Conservation (phyloP, 2,329 filamentous ascomycete species). For the Fusarium sp. region DNA sequence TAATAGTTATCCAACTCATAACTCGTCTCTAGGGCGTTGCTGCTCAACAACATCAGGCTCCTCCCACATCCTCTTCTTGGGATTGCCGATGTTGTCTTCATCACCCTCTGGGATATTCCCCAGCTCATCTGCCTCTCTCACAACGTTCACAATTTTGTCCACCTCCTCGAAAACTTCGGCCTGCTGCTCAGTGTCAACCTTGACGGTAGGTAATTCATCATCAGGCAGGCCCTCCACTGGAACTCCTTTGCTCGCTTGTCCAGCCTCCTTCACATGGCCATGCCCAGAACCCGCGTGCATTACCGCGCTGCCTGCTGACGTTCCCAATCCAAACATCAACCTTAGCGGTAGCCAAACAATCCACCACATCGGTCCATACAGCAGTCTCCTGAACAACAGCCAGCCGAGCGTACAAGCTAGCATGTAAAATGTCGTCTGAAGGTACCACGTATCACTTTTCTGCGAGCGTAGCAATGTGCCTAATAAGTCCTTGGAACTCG, state of each 20-base stretch:
- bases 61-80: constrained; percentile 46
- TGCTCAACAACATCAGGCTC: constrained; percentile 41
- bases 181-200: constrained; percentile 49
- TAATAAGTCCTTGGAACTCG: constrained; percentile 77
- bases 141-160: constrained; percentile 61
- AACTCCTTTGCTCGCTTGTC: constrained; percentile 43
- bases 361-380: constrained; percentile 94
- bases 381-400: constrained; percentile 83
- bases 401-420: constrained; percentile 80
- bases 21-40: constrained; percentile 51
- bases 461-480: constrained; percentile 83
- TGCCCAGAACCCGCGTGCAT: constrained; percentile 48
- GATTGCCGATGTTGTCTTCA: constrained; percentile 31
- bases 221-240: constrained; percentile 50
- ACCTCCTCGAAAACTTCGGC: constrained; percentile 62
- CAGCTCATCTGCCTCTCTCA: constrained; percentile 47
- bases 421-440: constrained; percentile 88
- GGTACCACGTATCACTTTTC: constrained; percentile 98
- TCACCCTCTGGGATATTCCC: constrained; percentile 33
- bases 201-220: constrained; percentile 60
- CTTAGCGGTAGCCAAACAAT: constrained; percentile 85
- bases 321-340: constrained; percentile 67
- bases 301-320: constrained; percentile 64
- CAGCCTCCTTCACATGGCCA: constrained; percentile 39
- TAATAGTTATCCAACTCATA: constrained; percentile 34